Conservation (phyloP, 1,284 basidiomycete species). For the Ganoderma sp. region DNA sequence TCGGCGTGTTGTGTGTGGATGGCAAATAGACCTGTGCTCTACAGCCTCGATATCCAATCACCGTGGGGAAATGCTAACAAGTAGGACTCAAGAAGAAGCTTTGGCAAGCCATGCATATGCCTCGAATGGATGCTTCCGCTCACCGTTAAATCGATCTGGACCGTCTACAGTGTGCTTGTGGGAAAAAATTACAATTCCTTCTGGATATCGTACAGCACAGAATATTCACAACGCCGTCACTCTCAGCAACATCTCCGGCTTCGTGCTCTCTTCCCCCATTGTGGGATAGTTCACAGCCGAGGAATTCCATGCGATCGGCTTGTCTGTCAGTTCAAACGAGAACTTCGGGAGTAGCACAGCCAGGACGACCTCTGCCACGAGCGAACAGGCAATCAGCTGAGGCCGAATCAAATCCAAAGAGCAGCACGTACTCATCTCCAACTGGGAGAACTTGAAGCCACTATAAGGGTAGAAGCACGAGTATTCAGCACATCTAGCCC, state of each 20-base stretch:
- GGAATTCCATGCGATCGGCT: slow-evolving; percentile 34
- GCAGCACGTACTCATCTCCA: slow-evolving; percentile 11
- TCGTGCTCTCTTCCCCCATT: slow-evolving; percentile 28
- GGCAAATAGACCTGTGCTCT: not conserved
- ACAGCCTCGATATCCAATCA: not conserved
- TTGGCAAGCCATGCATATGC: not conserved
- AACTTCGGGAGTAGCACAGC: slow-evolving; percentile 21
- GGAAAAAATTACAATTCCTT: not conserved
- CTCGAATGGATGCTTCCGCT: too few relatives aligned
- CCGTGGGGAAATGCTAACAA: not conserved
- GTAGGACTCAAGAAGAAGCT: not conserved
- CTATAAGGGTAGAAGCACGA: not conserved
- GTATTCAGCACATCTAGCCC: not conserved
- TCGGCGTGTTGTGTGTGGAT: not conserved
- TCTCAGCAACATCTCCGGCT: slow-evolving; percentile 29
- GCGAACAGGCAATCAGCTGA: not conserved
- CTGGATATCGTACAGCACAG: not conserved
- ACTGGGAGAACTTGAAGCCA: slow-evolving; percentile 14
- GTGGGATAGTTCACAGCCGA: slow-evolving; percentile 32
- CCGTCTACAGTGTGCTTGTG: not conserved
- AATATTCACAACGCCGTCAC: slow-evolving; percentile 13
- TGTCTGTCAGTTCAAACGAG: slow-evolving; percentile 21
- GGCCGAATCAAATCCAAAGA: too few relatives aligned
- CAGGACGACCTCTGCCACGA: slow-evolving; percentile 24
- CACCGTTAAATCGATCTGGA: too few relatives aligned